These are phyloP conservation scores for Trichosporon faecale DNA, from an alignment of 1,284 basidiomycete genomes.

Conservation along the genomic window DNA sequence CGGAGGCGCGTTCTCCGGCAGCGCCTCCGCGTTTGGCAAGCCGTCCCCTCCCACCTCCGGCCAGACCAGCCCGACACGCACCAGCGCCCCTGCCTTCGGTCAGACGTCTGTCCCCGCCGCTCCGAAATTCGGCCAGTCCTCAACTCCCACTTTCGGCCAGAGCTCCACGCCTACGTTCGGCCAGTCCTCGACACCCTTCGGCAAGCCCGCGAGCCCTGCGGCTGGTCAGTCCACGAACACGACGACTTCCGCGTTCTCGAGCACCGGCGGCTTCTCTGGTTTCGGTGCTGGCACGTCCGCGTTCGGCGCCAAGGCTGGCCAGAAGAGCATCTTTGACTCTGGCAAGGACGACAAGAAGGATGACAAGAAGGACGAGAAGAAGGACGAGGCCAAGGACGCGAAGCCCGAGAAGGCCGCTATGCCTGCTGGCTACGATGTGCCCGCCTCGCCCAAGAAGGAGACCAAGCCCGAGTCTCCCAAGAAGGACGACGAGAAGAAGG, in stretches of 20 bases:
- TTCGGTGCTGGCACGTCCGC: neutral
- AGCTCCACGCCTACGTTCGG: slow-evolving; percentile 30
- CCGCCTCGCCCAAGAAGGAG: neutral
- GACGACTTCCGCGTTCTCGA: slow-evolving; percentile 13
- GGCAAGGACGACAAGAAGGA: slow-evolving; percentile 9
- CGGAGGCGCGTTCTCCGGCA: neutral
- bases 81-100: slow-evolving; percentile 11
- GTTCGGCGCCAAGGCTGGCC: slow-evolving; percentile 1
- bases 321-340: slow-evolving; percentile 1
- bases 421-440: neutral
- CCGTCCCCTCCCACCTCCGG: slow-evolving; percentile 14
- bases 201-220: slow-evolving; percentile 14
- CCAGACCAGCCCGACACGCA: neutral
- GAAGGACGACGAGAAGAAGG: neutral
- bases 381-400: neutral
- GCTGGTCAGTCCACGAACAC: slow-evolving; percentile 19
- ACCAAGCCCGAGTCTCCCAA: neutral
- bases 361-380: slow-evolving; percentile 6
- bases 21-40: slow-evolving; percentile 4
- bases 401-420: neutral
- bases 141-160: slow-evolving; percentile 26
- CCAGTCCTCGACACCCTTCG: slow-evolving; percentile 21
- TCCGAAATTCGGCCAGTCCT: slow-evolving; percentile 16
- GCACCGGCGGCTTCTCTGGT: slow-evolving; percentile 19
- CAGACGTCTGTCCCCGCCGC: slow-evolving; percentile 8